Evolutionary conservation across 345 rosid species (phyloP), one percentile per base, ranked within the genome.

Genomic region (Mangifera indica): DNA sequence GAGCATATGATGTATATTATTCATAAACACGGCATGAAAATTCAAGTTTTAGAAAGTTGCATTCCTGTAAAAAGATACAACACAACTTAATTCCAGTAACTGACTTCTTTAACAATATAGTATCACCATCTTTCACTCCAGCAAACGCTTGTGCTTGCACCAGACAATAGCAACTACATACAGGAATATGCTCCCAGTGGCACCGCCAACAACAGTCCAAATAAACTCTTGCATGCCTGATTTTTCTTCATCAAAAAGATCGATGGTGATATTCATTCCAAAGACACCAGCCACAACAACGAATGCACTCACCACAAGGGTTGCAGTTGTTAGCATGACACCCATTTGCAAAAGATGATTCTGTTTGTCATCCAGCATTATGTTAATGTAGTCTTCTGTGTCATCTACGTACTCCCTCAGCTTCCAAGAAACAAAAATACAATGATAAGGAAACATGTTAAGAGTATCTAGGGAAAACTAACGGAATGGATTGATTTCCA

Each of bases 331-430:
- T 78, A 95, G 71, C 93, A 92, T 86, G 74, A 92, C 97, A 7
- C 99, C 99, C 97, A 92, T 95, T 78, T 86, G 96, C 76, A 95
- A 86, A 34, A 92, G 91, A 79, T 95, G 96, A 78, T 95, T 95
- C 81, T 95, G 97, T 81, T 92, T 92, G 87, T 91, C 98, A 69
- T 92, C 98, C 59, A 95, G 80, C 98, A 91, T 91, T 77, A 92
- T 92, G 88, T 95, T 95, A 74, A 92, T 89, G 87, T 91, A 91
- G 71, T 90, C 98, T 76, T 95, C 98, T 2, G 99, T 92, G 82
- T 92, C 98, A 63, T 95, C 98, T 5, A 92, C 96, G 7, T 92
- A 95, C 77, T 91, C 98, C 86, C 98, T 81, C 77, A 92, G 88
- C 99, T 95, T 73, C 69, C 37, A 73, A 20, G 59, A 61, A 66